Conservation (phyloP, 768 basidiomycete genomes). For the Leccinum barrowsii region DNA sequence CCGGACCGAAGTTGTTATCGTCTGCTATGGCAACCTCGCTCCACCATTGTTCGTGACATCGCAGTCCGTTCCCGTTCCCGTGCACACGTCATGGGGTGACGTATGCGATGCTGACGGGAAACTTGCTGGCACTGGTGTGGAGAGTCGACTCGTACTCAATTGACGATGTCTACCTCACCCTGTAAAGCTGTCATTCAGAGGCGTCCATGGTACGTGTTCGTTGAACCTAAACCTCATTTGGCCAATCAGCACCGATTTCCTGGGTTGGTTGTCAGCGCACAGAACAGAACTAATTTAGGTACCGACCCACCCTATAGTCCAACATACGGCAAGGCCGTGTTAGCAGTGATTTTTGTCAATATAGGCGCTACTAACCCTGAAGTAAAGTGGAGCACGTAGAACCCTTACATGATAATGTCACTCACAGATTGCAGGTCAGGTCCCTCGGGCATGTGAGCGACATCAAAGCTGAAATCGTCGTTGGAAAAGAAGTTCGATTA, state of each 20-base stretch:
- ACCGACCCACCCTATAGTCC: background rate
- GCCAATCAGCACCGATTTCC: conserved; percentile 22
- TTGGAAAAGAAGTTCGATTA: background rate
- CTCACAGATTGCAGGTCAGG: conserved; percentile 33
- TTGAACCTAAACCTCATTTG: conserved; percentile 5
- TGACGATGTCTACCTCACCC: conserved; percentile 28
- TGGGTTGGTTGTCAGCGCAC: background rate
- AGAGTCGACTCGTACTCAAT: conserved; percentile 26
- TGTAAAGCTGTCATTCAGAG: background rate
- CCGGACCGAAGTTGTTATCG: conserved; percentile 27
- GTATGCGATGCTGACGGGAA: background rate
- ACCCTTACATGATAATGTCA: background rate
- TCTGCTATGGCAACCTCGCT: conserved; percentile 25
- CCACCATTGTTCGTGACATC: conserved; percentile 25
- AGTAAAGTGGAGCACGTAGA: background rate
- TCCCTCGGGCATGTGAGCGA: conserved; percentile 33
- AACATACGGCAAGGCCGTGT: background rate
- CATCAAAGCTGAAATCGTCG: conserved; percentile 24
- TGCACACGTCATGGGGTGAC: background rate
- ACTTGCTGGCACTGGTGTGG: conserved; percentile 19
- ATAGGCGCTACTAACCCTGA: conserved; percentile 5
- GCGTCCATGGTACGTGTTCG: background rate
- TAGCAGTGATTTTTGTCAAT: too few relatives aligned
- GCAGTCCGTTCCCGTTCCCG: conserved; percentile 21
- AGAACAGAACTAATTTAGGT: background rate